These are phyloP conservation scores for Nymphaea thermarum DNA, from an alignment of 164 flowering plant genomes.

Conservation along the genomic window DNA sequence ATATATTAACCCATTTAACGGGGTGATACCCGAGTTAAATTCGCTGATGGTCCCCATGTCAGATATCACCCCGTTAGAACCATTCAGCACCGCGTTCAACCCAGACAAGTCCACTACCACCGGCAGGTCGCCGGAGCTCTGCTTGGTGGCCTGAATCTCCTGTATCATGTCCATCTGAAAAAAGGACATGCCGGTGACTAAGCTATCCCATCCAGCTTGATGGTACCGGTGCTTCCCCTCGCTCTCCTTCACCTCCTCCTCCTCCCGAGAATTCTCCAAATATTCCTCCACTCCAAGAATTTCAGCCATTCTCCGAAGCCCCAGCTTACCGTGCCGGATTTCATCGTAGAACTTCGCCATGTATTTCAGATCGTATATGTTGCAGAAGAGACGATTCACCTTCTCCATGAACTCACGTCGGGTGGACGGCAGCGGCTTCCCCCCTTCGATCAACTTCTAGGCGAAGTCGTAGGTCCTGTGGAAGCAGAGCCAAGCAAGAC, in stretches of 20 bases:
- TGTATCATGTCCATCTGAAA: neutral
- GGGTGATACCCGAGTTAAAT: too few species aligned
- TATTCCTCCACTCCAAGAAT: too few species aligned
- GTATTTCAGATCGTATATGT: neutral
- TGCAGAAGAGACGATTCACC: neutral
- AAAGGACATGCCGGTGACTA: neutral
- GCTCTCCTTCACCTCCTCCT: neutral
- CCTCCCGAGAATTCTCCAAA: neutral
- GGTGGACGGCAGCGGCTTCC: neutral
- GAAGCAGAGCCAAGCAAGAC: neutral
- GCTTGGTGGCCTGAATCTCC: too few species aligned
- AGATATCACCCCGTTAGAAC: too few species aligned
- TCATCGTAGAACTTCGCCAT: neutral
- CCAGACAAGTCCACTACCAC: too few species aligned
- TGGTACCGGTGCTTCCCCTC: neutral
- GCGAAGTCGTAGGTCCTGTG: neutral
- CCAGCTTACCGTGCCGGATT: neutral
- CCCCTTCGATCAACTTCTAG: neutral
- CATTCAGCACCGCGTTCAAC: too few species aligned
- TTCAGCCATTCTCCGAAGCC: too few species aligned
- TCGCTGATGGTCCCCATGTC: too few species aligned
- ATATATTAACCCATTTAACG: too few species aligned
- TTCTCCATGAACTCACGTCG: neutral
- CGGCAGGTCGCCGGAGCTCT: too few species aligned
- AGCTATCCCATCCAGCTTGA: neutral